phyloP scores from a whole-genome alignment of 140 eudicot species.

The Flaveria floridana region DNA sequence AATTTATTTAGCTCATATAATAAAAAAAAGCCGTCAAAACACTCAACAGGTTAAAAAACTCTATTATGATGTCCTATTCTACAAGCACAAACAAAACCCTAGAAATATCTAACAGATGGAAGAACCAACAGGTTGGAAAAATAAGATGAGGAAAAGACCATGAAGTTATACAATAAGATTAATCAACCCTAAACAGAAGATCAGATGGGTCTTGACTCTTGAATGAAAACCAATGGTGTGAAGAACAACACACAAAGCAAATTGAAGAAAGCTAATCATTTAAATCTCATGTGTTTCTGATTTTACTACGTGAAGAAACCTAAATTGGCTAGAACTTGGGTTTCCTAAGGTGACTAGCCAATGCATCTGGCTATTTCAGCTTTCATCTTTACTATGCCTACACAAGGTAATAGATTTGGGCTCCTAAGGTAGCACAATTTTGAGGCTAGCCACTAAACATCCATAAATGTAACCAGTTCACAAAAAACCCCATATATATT shows the following conservation, averaged over 20 bases:
- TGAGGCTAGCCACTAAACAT: background rate
- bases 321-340: background rate
- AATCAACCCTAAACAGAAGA: background rate
- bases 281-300: background rate
- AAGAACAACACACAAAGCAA: background rate
- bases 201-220: background rate
- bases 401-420: background rate
- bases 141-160: background rate
- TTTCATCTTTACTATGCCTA: background rate
- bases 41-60: constrained; percentile 6
- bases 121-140: constrained; percentile 6
- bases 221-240: background rate
- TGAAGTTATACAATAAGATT: background rate
- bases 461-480: background rate
- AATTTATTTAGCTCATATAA: background rate
- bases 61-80: background rate
- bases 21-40: background rate
- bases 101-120: background rate
- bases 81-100: constrained; percentile 1
- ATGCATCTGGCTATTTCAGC: background rate
- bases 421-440: background rate
- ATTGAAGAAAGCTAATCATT: background rate
- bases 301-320: background rate
- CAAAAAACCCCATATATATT: background rate
- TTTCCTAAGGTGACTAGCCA: background rate